Evolutionary conservation across 345 rosid species (phyloP), one percentile per base, ranked within the genome.

Genomic region (Turritis glabra): DNA sequence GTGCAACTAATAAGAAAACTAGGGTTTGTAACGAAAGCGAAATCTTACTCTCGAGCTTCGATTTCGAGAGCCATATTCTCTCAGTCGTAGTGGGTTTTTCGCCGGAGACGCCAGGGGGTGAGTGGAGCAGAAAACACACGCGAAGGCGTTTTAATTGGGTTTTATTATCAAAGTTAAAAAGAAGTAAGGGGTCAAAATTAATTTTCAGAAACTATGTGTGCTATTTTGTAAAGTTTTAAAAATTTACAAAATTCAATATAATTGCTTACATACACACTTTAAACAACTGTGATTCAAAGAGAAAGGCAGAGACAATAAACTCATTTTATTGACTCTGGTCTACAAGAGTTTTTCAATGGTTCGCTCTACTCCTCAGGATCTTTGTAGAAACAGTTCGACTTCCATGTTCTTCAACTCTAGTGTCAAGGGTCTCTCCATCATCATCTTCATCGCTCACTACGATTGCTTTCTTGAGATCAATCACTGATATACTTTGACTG

Each of bases 1-100:
- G 64, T 38, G 41, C 30, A 4, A 60, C 17, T 29, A 30, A 15
- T 11, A n/a, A 12, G 50, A 19, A 5, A 52, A 26, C 7, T 27
- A 27, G 44, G 57, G 54, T 38, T 14, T 7, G 8, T 4, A 8
- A 47, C 8, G 18, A 22, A 7, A 2, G 22, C 1, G 57, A 72
- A 7, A 58, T 63, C 96, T 82, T 79, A 94, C 98, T 94, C 98
- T 67, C 96, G 88, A 74, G 98, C 95, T 80, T 94, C 98, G 82
- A 94, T 91, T 86, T 94, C 98, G 32, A 89, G 80, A 53, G 91
- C 84, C 97, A 89, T 93, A 62, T 60, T n/a, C n/a, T n/a, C n/a
- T 86, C 67, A n/a, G 56, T 47, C 54, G 56, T 13, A 10, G 23
- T 26, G 62, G 7, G 54, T 22, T 26, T 26, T 71, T 71, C 40